phyloP scores from a whole-genome alignment of 805 yeast genomes.

The Scheffersomyces spartinae region DNA sequence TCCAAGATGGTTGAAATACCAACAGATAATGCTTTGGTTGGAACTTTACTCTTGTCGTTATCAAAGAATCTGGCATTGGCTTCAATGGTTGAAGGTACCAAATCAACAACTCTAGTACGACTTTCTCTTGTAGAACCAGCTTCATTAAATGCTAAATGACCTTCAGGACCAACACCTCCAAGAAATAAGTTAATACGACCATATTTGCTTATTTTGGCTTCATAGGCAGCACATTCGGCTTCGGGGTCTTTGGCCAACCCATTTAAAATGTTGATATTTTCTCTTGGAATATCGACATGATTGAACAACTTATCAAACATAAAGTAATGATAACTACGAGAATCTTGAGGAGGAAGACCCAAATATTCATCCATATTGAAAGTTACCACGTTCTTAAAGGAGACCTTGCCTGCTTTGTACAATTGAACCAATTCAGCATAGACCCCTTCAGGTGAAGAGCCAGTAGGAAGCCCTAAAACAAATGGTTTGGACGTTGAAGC shows the following conservation, averaged over 20 bases:
- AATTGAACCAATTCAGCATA: constrained; percentile 35
- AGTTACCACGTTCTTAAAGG: constrained; percentile 42
- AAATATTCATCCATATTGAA: constrained; percentile 56
- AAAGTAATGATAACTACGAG: constrained; percentile 46
- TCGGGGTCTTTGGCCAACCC: constrained; percentile 37
- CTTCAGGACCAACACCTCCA: constrained; percentile 53
- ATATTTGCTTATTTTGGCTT: constrained; percentile 31
- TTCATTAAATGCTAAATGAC: constrained; percentile 52
- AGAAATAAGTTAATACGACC: constrained; percentile 43
- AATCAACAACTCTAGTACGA: constrained; percentile 32
- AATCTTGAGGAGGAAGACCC: constrained; percentile 34
- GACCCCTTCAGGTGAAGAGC: constrained; percentile 49
- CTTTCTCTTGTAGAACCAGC: constrained; percentile 37
- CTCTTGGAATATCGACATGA: constrained; percentile 40
- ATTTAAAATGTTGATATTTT: constrained; percentile 42
- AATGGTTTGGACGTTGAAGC: constrained; percentile 38
- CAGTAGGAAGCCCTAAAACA: constrained; percentile 50
- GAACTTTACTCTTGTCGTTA: constrained; percentile 35
- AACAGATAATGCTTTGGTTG: constrained; percentile 39
- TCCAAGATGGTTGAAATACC: constrained; percentile 49
- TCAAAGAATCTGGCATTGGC: constrained; percentile 46
- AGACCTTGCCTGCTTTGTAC: constrained; percentile 28
- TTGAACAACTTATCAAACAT: constrained; percentile 45
- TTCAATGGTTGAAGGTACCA: constrained; percentile 37
- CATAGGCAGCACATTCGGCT: constrained; percentile 37